phyloP scores from a whole-genome alignment of 176 grass and related monocot genomes.

The Secale cereale region DNA sequence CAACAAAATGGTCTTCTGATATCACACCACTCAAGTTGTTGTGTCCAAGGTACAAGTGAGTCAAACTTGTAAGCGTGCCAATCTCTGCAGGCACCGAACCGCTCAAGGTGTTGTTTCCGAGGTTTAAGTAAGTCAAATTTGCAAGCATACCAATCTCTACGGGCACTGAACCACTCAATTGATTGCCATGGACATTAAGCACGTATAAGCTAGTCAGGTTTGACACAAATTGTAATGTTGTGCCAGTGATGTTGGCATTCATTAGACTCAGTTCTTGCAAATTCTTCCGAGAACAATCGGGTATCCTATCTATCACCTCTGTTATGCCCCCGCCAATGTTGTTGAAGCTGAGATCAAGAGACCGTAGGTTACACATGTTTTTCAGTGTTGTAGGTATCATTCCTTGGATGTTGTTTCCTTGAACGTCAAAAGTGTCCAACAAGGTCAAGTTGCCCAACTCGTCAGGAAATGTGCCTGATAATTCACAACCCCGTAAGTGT shows the following conservation, averaged over 20 bases:
- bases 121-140: neutral
- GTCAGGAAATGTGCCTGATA: neutral
- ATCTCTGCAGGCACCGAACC: neutral
- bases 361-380: constrained; percentile 1
- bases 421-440: neutral
- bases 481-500: neutral
- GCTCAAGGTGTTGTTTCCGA: neutral
- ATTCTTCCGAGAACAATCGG: neutral
- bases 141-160: too few species aligned
- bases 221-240: neutral
- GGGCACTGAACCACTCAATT: too few species aligned
- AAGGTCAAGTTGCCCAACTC: constrained; percentile 30
- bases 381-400: neutral
- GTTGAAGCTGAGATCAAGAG: neutral
- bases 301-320: neutral
- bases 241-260: neutral
- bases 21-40: constrained; percentile 16
- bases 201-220: neutral
- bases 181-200: constrained; percentile 21
- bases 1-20: constrained; percentile 4
- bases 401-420: neutral
- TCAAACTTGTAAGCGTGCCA: neutral
- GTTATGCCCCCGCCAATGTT: neutral
- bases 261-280: neutral
- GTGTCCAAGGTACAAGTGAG: neutral